Evolutionary conservation across 805 yeast genomes (phyloP).

Genomic region (Metschnikowia sp.): DNA sequence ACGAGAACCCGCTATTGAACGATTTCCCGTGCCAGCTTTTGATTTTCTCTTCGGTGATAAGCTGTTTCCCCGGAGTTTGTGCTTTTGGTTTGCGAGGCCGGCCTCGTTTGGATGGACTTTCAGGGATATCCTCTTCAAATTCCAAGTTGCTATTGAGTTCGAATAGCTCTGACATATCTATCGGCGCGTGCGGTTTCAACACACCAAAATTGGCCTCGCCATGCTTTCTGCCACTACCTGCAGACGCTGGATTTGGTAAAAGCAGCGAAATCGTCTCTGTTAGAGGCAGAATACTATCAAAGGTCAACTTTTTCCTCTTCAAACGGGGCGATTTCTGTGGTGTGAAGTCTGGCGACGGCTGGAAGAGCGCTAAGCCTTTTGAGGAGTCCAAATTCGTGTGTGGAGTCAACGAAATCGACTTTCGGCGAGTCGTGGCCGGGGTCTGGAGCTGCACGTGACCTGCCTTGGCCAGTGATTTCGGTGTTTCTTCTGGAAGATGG

Average conservation of each 20-base stretch:
- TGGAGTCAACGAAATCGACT: conserved; percentile 1
- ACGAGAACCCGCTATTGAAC: conserved; percentile 24
- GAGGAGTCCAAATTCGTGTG: background rate
- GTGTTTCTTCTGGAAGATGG: conserved; percentile 9
- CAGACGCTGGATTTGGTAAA: conserved; percentile 36
- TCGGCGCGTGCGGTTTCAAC: conserved; percentile 9
- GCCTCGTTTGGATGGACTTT: conserved; percentile 11
- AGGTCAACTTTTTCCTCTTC: conserved; percentile 17
- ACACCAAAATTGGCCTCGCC: conserved; percentile 2
- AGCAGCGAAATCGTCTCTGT: conserved; percentile 22
- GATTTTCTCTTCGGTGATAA: conserved; percentile 31
- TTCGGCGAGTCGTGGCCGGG: conserved; percentile 9
- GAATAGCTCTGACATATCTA: conserved; percentile 20
- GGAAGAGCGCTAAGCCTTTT: conserved; percentile 11
- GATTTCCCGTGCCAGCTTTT: conserved; percentile 39
- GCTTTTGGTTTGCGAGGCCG: conserved; percentile 7
- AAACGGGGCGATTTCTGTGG: conserved; percentile 29
- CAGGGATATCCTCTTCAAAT: conserved; percentile 23
- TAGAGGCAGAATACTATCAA: conserved; percentile 11
- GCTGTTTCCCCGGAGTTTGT: conserved; percentile 34
- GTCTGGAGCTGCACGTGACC: conserved; percentile 10
- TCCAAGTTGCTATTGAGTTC: conserved; percentile 22
- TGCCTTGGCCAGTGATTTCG: background rate
- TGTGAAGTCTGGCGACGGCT: conserved; percentile 32
- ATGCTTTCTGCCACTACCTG: conserved; percentile 35